Percentiles rank a stretch among this genome's conserved stretches.
Conservation (phyloP, 148 eudicot species). For the Diospyros lotus region DNA sequence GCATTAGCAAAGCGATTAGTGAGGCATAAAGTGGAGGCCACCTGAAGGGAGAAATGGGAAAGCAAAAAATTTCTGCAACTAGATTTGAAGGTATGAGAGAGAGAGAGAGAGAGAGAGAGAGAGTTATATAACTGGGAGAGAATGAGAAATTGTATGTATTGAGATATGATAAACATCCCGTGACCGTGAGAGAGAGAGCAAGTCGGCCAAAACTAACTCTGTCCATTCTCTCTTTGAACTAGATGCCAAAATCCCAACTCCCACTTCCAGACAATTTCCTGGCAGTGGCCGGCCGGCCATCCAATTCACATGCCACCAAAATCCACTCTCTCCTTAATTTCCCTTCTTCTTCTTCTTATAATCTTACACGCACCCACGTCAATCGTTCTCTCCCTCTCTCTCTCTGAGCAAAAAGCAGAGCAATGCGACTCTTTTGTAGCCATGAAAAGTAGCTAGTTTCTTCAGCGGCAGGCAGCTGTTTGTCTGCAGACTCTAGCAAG, state of each 20-base stretch:
- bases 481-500: too few species aligned
- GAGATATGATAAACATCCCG: slow-evolving; percentile 14
- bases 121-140: too few species aligned
- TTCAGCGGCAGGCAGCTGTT: not conserved
- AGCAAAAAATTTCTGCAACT: too few species aligned
- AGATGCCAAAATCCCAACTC: slow-evolving; percentile 38
- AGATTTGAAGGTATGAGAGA: too few species aligned
- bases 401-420: slow-evolving; percentile 7
- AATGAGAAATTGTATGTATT: too few species aligned
- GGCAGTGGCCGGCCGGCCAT: slow-evolving; percentile 28
- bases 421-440: slow-evolving; percentile 21
- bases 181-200: slow-evolving; percentile 16
- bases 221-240: slow-evolving; percentile 4
- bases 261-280: slow-evolving; percentile 25
- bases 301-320: slow-evolving; percentile 37
- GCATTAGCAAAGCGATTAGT: too few species aligned
- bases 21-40: too few species aligned
- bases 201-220: slow-evolving; percentile 24
- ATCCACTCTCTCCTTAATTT: slow-evolving; percentile 1
- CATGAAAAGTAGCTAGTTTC: slow-evolving; percentile 12
- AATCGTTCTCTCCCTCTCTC: slow-evolving; percentile 4
- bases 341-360: slow-evolving; percentile 14
- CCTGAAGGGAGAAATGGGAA: too few species aligned
- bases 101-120: too few species aligned
- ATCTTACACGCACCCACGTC: not conserved